Conservation (phyloP, 2,329 filamentous ascomycete species). For the Colletotrichum endophyticum region DNA sequence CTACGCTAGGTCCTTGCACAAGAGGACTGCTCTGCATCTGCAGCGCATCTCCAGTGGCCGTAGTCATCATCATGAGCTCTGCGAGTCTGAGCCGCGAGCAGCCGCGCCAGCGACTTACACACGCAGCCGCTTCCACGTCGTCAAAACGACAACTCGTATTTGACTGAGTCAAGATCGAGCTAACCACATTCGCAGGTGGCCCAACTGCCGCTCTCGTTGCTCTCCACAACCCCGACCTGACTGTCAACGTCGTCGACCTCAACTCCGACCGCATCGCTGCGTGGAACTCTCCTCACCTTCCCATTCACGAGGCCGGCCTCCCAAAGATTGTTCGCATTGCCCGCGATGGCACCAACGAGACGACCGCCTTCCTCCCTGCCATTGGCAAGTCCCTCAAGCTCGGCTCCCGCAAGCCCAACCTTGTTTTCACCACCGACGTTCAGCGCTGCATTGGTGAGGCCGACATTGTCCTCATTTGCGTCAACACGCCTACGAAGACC, state of each 20-base stretch:
- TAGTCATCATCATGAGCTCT: background rate
- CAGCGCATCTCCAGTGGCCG: background rate
- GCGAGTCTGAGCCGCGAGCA: too few relatives aligned
- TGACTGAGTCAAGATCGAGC: background rate
- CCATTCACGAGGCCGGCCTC: constrained; percentile 78
- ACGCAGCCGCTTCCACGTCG: background rate
- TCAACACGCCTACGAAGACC: constrained; percentile 81
- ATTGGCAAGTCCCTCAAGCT: constrained; percentile 36
- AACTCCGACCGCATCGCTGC: constrained; percentile 68
- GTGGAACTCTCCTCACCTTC: constrained; percentile 77
- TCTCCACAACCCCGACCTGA: constrained; percentile 72
- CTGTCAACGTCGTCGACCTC: constrained; percentile 77
- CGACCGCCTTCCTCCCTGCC: constrained; percentile 44
- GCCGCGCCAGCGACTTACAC: background rate
- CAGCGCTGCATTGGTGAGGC: constrained; percentile 66
- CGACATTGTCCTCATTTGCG: constrained; percentile 76
- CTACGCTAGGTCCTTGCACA: background rate
- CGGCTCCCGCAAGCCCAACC: constrained; percentile 61
- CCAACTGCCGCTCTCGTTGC: constrained; percentile 79
- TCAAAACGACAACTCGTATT: background rate
- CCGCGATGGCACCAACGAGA: constrained; percentile 59
- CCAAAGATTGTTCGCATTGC: constrained; percentile 69
- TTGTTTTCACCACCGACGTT: constrained; percentile 76
- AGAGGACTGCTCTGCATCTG: background rate
- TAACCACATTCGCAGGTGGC: constrained; percentile 55